A percentile compares a stretch with the other conserved stretches of the same genome.
Conservation (phyloP, 225 moss, liverwort and hornwort species). For the Neckera pumila region DNA sequence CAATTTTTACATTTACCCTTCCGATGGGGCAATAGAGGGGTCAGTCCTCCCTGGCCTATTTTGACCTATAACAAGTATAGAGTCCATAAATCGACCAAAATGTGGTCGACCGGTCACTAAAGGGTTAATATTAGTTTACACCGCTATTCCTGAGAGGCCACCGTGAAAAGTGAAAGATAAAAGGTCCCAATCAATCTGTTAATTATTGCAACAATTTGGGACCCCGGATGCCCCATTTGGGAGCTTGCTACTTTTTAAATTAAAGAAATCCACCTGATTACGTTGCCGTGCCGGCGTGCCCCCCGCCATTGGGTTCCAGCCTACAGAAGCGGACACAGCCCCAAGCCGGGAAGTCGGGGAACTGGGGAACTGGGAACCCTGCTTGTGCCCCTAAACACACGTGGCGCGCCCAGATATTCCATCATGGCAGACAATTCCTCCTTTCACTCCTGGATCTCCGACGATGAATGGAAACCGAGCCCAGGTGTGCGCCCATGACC, state of each 20-base stretch:
- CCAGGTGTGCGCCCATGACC: neutral
- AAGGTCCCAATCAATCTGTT: neutral
- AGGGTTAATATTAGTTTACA: neutral
- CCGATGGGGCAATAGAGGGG: too few species aligned
- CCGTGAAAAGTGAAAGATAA: neutral
- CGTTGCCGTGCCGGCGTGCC: neutral
- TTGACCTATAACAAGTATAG: too few species aligned
- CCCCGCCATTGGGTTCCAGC: neutral
- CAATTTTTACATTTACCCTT: too few species aligned
- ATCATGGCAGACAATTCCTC: neutral
- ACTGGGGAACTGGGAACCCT: neutral
- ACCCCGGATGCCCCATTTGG: neutral
- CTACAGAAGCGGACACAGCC: neutral
- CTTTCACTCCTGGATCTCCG: neutral
- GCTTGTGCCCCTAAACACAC: neutral
- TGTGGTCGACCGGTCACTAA: too few species aligned
- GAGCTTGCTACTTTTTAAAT: neutral
- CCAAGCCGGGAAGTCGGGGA: neutral
- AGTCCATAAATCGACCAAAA: too few species aligned
- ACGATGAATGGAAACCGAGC: neutral
- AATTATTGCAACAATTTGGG: neutral
- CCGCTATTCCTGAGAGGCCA: neutral
- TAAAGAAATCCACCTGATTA: neutral
- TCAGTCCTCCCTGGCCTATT: too few species aligned
- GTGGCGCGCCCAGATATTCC: slow-evolving; percentile 2